Evolutionary conservation across 129 eudicot species (phyloP), one percentile per base, ranked within the genome.

Genomic region (Erigeron canadensis): DNA sequence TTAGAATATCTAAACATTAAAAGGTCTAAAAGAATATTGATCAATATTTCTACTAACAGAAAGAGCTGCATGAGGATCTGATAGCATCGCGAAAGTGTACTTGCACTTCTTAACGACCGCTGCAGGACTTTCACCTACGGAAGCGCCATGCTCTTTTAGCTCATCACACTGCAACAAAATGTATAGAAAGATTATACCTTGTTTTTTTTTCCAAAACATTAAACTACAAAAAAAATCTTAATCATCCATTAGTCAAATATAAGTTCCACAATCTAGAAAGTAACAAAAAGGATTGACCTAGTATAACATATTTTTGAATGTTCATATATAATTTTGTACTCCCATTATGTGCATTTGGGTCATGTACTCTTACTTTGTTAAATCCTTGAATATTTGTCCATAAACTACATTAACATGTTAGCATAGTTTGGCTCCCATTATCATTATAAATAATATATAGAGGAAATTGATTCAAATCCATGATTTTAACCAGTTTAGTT

Each of bases 11-110:
- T n/a, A 28, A 28, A 28, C 34, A 28, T 28, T 10, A 9, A 10
- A 11, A 7, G 28, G 15, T 34, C 19, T 0, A 45, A 13, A 17
- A 58, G 34, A 10, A 12, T 7, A 74, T 38, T 4, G 23, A 66
- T n/a, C 7, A 44, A 63, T 51, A 18, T 63, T 28, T 50, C 9
- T 48, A 85, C 97, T 70, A 57, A 89, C 98, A 78, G 98, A 85
- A 64, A 87, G 87, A 80, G 98, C 97, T 44, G 97, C 98, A 48
- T 93, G 72, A 47, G 98, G 98, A 82, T 94, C 98, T 60, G 98
- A 94, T 73, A 94, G 45, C 91, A 94, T 94, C 47, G 87, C 99
- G 17, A 94, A 90, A 17, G 96, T 94, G 75, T 82, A 87, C 77
- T 87, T 90, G 91, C 99, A 94, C 77, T 94, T 94, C 84, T 88